Conservation (phyloP, 176 grass and related monocot genomes). For the bread wheat (Triticum aestivum) region IWGSC_CS_RefSeq_v2.1 NC_057805.1:87941749-87942248, state of each 20-base stretch:
- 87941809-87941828: conserved; percentile 76
- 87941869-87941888: conserved; percentile 57
- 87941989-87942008: conserved; percentile 85
- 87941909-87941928: too few relatives aligned
- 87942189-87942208: conserved; percentile 24
- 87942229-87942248: too few relatives aligned
- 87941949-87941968: conserved; percentile 61
- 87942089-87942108: too few relatives aligned
- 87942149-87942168: conserved; percentile 12
- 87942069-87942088: too few relatives aligned
- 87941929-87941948: background rate
- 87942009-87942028: conserved; percentile 71
- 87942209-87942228: conserved; percentile 34
- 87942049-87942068: background rate
- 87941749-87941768: background rate
- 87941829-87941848: conserved; percentile 95
- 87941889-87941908: too few relatives aligned
- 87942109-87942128: too few relatives aligned
- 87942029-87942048: conserved; percentile 47
- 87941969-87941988: conserved; percentile 92
- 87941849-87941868: conserved; percentile 66
- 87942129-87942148: too few relatives aligned
- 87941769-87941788: background rate
- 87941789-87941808: conserved; percentile 45
- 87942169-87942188: conserved; percentile 70